Percentiles rank a stretch among this genome's conserved stretches.
These are phyloP conservation scores for Chrysosporium queenslandicum DNA, from an alignment of 2,329 filamentous ascomycete species.

Conservation along the genomic window DNA sequence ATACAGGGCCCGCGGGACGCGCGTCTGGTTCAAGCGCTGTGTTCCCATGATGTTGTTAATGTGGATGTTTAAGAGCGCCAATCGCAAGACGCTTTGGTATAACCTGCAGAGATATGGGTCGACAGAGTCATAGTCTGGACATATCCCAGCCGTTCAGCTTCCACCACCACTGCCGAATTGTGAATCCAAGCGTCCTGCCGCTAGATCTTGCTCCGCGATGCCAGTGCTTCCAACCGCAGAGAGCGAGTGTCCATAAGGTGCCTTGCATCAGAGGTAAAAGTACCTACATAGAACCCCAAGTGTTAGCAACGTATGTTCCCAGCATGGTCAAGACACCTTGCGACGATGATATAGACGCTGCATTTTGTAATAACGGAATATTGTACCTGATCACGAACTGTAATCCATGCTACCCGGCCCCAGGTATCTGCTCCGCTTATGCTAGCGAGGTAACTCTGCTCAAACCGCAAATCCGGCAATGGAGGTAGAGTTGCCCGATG, in stretches of 20 bases:
- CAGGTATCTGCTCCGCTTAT: constrained; percentile 69
- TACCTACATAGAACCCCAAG: constrained; percentile 44
- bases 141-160: constrained; percentile 82
- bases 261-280: constrained; percentile 82
- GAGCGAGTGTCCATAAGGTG: constrained; percentile 71
- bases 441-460: constrained; percentile 94
- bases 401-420: constrained; percentile 74
- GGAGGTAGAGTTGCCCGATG: constrained; percentile 52
- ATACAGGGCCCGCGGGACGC: not conserved
- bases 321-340: not conserved
- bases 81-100: not conserved
- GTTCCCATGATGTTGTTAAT: not conserved
- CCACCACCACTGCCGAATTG: constrained; percentile 86
- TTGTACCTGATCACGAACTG: constrained; percentile 71
- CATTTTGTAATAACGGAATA: not conserved
- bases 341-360: not conserved
- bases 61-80: not conserved
- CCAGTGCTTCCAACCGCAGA: constrained; percentile 84
- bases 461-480: constrained; percentile 76
- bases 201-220: constrained; percentile 68
- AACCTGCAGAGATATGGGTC: not conserved
- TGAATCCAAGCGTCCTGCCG: constrained; percentile 66
- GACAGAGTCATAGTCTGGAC: constrained; percentile 32
- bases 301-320: not conserved
- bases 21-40: not conserved